A percentile compares a stretch with the other conserved stretches of the same genome.
phyloP scores from a whole-genome alignment of 2,329 filamentous ascomycete species.

The Geosmithia morbida region DNA sequence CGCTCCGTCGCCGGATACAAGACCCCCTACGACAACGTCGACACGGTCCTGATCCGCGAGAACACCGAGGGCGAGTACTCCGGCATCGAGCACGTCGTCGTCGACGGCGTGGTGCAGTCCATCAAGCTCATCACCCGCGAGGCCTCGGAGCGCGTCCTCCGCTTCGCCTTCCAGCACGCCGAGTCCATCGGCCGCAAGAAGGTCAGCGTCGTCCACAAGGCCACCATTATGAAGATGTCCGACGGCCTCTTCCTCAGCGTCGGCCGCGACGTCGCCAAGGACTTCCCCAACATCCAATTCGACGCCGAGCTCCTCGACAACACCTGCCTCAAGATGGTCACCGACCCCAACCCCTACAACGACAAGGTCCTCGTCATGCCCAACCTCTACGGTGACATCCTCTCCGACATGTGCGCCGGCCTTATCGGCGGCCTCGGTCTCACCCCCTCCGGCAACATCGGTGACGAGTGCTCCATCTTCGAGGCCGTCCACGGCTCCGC shows the following conservation, averaged over 20 bases:
- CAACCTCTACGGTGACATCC: slow-evolving; percentile 98
- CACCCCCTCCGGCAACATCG: slow-evolving; percentile 96
- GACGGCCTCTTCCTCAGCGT: slow-evolving; percentile 95
- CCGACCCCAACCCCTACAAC: slow-evolving; percentile 91
- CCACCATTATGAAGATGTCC: slow-evolving; percentile 99
- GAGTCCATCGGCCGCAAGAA: slow-evolving; percentile 86
- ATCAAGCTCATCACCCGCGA: slow-evolving; percentile 98
- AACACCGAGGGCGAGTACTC: slow-evolving; percentile 99
- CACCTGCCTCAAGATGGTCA: slow-evolving; percentile 97
- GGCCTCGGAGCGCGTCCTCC: slow-evolving; percentile 87
- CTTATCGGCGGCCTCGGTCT: slow-evolving; percentile 95
- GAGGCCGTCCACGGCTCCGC: slow-evolving; percentile 94
- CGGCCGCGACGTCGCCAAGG: slow-evolving; percentile 75
- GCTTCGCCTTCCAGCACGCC: slow-evolving; percentile 97
- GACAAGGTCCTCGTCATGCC: slow-evolving; percentile 98
- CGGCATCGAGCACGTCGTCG: slow-evolving; percentile 95
- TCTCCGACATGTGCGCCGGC: slow-evolving; percentile 98
- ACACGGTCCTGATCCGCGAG: slow-evolving; percentile 96
- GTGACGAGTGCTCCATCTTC: slow-evolving; percentile 98
- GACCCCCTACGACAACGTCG: slow-evolving; percentile 93
- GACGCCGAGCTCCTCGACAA: slow-evolving; percentile 98
- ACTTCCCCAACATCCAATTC: slow-evolving; percentile 92
- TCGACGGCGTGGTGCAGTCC: slow-evolving; percentile 95
- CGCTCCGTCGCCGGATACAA: slow-evolving; percentile 94
- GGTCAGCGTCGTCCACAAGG: slow-evolving; percentile 98